Evolutionary conservation across 2,329 filamentous ascomycete species (phyloP).

Genomic region (Microdochium paspali): DNA sequence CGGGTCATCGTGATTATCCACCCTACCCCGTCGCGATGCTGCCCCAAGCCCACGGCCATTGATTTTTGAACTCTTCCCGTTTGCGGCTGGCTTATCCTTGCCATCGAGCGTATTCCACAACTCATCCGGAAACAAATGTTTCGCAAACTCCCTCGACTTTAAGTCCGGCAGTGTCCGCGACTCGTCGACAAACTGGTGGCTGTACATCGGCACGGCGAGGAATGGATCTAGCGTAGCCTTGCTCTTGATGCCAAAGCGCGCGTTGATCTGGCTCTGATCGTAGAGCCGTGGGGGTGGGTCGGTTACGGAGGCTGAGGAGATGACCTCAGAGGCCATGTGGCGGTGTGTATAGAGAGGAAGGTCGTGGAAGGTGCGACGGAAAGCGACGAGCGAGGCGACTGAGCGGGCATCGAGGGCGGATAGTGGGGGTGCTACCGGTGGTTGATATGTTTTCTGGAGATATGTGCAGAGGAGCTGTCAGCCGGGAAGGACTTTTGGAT

Average conservation of each 20-base stretch:
- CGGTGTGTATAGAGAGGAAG: constrained; percentile 48
- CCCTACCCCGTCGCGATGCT: too few species aligned
- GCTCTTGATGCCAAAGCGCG: constrained; percentile 43
- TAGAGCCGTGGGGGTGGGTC: constrained; percentile 35
- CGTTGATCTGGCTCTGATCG: constrained; percentile 49
- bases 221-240: constrained; percentile 50
- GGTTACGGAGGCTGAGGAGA: constrained; percentile 18
- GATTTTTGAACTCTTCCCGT: constrained; percentile 40
- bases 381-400: constrained; percentile 42
- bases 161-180: constrained; percentile 46
- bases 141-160: constrained; percentile 33
- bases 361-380: constrained; percentile 46
- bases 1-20: constrained; percentile 5
- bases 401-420: constrained; percentile 32
- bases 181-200: constrained; percentile 40
- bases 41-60: too few species aligned
- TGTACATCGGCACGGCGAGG: constrained; percentile 48
- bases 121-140: constrained; percentile 46
- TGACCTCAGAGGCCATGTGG: constrained; percentile 20
- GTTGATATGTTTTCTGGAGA: constrained; percentile 34
- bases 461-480: not conserved
- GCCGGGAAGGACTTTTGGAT: not conserved
- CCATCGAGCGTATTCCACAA: constrained; percentile 46
- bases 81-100: constrained; percentile 23
- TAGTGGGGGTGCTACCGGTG: constrained; percentile 35